Base-by-base conservation (phyloP, 2,329 filamentous ascomycete species). In the Incumbomyces delicatus region DNA sequence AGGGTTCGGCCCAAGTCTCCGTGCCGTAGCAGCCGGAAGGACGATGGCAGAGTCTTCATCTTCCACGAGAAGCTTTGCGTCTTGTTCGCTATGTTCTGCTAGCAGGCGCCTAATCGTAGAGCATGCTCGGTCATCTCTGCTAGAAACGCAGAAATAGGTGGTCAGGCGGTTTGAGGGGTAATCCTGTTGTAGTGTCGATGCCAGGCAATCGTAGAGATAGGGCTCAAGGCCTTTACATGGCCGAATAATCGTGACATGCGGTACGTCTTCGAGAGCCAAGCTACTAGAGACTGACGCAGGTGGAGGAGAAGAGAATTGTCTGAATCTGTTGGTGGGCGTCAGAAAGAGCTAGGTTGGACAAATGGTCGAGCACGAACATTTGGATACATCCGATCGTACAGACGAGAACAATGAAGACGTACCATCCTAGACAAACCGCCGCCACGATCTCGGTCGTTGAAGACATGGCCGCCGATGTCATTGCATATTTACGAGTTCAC, bases 151-250 rank as follows among this genome's bases (percentile, higher is more conserved):
- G 53, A 98, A 81, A 58, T 81, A 79, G 50, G 95, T 77, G 17
- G 85, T 86, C 47, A 95, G 65, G 60, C 83, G 88, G 58, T 84
- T 73, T 31, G 62, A 66, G 1, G 90, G 87, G 61, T 96, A 96
- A 46, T 79, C 74, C 64, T 95, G 89, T 39, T 72, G 78, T 62
- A 95, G 89, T 1, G 84, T 87, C 4, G 89, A 84, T 27, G 85
- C 84, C 34, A 98, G 81, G 60, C 92, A 96, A 60, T 95, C 87
- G 72, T 94, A 95, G 18, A 96, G 79, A 53, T 81, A 78, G 3
- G 88, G 85, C 63, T 96, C 92, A 47, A 94, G 74, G 50, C 89
- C 92, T 67, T 95, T 96, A 54, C 95, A 83, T 0, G 92, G 94
- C 2, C 92, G 85, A 56, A 98, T 88, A 50, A 95, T 76, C 29